Evolutionary conservation across 2,329 filamentous ascomycete genomes (phyloP).

Genomic region (Fonsecaea multimorphosa): DNA sequence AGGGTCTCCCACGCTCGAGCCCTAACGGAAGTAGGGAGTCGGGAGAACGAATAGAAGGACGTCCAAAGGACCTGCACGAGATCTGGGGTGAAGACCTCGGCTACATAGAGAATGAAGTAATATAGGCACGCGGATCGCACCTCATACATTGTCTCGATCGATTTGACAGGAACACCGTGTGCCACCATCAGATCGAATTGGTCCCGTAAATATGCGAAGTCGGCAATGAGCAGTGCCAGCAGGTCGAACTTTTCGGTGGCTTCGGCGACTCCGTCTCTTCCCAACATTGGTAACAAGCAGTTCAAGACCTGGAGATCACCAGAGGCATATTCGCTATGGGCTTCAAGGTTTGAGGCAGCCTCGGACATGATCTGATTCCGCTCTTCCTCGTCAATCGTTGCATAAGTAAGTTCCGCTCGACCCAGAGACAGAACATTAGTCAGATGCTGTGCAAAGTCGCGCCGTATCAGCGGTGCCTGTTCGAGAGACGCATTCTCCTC

Average conservation of each 20-base stretch:
- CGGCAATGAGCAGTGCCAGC: constrained; percentile 26
- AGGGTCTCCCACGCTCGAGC: constrained; percentile 73
- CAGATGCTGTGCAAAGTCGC: constrained; percentile 35
- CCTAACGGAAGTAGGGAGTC: constrained; percentile 66
- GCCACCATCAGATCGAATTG: constrained; percentile 18
- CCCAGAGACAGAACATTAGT: constrained; percentile 25
- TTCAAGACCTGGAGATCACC: constrained; percentile 32
- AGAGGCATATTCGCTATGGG: constrained; percentile 26
- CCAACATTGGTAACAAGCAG: constrained; percentile 22
- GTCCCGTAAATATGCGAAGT: constrained; percentile 27
- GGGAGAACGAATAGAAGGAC: constrained; percentile 69
- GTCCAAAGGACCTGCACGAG: constrained; percentile 73
- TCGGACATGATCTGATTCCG: constrained; percentile 25
- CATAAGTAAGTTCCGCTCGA: constrained; percentile 10
- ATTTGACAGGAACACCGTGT: constrained; percentile 15
- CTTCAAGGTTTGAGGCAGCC: constrained; percentile 21
- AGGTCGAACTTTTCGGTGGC: constrained; percentile 28
- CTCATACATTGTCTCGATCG: constrained; percentile 31
- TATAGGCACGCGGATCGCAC: constrained; percentile 22
- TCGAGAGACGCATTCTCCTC: constrained; percentile 60
- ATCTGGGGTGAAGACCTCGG: constrained; percentile 66
- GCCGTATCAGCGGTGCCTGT: constrained; percentile 42
- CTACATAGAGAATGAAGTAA: constrained; percentile 53
- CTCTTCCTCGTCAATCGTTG: constrained; percentile 28
- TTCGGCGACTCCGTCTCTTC: constrained; percentile 2